Base-by-base conservation (phyloP, 805 yeast species). In the Saccharomyces jurei region DNA sequence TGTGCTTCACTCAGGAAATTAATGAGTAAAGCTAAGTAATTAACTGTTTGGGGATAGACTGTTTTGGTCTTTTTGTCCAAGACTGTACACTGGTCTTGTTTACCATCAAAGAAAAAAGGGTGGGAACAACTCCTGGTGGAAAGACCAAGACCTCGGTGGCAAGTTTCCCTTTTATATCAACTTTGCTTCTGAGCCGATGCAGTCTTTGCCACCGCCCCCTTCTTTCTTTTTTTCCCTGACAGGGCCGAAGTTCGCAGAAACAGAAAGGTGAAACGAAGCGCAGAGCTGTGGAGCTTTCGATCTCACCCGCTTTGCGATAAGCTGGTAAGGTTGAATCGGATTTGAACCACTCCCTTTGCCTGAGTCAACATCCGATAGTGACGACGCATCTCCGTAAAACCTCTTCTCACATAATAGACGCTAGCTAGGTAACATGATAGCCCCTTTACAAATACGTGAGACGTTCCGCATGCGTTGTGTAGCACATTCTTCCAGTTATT, bases 131-230 rank as follows among this genome's bases (percentile, higher is more conserved):
- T 36, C 44, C 17, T n/a, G 22, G 17, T 36, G 41, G 9, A 36
- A 36, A 36, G 41, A 6, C 22, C 4, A 36, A 8, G 25, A 36
- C 44, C 4, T 17, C 44, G 44, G 44, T 36, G 44, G 44, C 44
- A 17, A 36, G 22, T 17, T 36, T 36, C 44, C 44, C 44, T 36
- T 36, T 36, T 36, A 36, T 36, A 36, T 36, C 44, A 17, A 17
- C 44, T 36, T 36, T 2, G 56, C 50, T 30, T 58, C 64, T 2
- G 60, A 52, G 25, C 53, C 54, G 29, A 58, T 48, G n/a, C 60
- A 53, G 26, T 53, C 54, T 31, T 54, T 59, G 21, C 55, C 56
- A 32, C 55, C 59, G 36, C 49, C 52, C 25, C 50, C 50, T 29
- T 56, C 54, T 32, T 52, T 59, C 48, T 51, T 56, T 55, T 48